phyloP scores from a whole-genome alignment of 2,329 filamentous ascomycete genomes.

The Claviceps spartinae region DNA sequence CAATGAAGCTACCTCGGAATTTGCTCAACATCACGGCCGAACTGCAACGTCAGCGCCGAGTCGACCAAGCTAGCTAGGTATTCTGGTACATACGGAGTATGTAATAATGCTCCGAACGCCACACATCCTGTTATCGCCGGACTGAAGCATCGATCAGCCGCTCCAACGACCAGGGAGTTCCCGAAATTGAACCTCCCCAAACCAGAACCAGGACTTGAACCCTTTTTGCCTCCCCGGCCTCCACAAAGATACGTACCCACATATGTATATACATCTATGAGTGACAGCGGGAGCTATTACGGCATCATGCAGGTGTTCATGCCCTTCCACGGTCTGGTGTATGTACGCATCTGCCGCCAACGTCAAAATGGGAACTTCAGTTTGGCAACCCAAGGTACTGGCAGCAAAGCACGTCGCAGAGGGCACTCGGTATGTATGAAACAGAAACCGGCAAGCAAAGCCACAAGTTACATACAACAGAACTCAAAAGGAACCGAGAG shows the following conservation, averaged over 20 bases:
- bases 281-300: slow-evolving; percentile 4
- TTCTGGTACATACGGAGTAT: background rate
- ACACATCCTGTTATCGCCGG: background rate
- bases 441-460: background rate
- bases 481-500: background rate
- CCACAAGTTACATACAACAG: background rate
- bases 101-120: background rate
- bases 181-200: background rate
- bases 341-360: background rate
- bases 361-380: background rate
- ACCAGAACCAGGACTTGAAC: background rate
- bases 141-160: background rate
- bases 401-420: background rate
- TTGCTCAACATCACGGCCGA: background rate
- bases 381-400: background rate
- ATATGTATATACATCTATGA: background rate
- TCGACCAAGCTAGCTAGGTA: background rate
- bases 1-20: background rate
- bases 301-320: background rate
- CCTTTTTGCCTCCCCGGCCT: too few relatives aligned
- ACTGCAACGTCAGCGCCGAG: background rate
- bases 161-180: background rate
- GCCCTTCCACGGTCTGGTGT: background rate
- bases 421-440: background rate
- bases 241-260: too few relatives aligned